Percentiles rank a stretch among this genome's conserved stretches.
These are phyloP conservation scores for Aciculosporium take DNA, from an alignment of 2,329 filamentous ascomycete species.

Conservation along the genomic window DNA sequence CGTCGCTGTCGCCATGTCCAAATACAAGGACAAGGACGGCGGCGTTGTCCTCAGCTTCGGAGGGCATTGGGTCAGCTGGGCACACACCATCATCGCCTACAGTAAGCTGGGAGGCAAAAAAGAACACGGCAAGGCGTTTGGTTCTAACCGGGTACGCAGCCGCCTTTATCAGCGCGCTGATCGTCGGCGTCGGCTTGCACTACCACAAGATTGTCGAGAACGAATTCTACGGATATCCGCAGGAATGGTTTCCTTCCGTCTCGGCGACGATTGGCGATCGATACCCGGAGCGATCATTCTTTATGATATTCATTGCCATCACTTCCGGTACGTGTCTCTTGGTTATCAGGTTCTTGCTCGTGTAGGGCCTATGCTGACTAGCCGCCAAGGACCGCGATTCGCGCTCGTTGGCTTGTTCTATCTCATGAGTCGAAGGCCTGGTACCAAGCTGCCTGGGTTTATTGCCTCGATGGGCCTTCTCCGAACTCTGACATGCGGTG, in stretches of 20 bases:
- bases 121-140: neutral
- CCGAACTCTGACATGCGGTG: constrained; percentile 84
- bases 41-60: constrained; percentile 53
- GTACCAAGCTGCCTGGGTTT: constrained; percentile 64
- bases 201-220: constrained; percentile 97
- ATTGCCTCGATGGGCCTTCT: constrained; percentile 69
- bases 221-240: constrained; percentile 84
- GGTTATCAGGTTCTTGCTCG: neutral
- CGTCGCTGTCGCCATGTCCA: constrained; percentile 20
- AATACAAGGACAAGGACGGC: constrained; percentile 51
- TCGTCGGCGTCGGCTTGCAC: constrained; percentile 70
- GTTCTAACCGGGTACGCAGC: constrained; percentile 28
- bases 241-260: constrained; percentile 95
- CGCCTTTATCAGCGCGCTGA: constrained; percentile 74
- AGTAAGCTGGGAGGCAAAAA: constrained; percentile 31
- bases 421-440: constrained; percentile 64
- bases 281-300: constrained; percentile 91
- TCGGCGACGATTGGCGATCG: constrained; percentile 94
- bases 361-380: constrained; percentile 1
- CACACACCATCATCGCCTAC: constrained; percentile 75
- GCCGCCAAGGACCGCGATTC: constrained; percentile 62
- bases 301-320: constrained; percentile 93
- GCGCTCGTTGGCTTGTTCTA: constrained; percentile 87
- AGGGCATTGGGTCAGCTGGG: constrained; percentile 80
- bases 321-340: constrained; percentile 54